These are phyloP conservation scores for Rhizopogon vulgaris DNA, from an alignment of 768 basidiomycete species.

Conservation along the genomic window DNA sequence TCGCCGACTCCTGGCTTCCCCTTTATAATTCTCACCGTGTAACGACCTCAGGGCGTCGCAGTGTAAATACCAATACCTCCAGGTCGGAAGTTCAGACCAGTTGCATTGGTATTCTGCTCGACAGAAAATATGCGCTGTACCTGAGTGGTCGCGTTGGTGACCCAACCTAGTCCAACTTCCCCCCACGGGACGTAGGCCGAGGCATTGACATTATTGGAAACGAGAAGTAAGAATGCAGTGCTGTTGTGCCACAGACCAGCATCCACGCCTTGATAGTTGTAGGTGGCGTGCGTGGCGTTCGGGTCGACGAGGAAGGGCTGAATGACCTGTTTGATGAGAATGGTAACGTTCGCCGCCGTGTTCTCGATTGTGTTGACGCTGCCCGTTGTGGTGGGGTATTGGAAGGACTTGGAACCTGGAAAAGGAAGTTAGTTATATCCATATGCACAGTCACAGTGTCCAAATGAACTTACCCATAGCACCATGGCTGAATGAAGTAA, in stretches of 20 bases:
- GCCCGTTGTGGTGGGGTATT: constrained; percentile 19
- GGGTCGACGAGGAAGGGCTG: constrained; percentile 19
- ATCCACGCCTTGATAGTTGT: constrained; percentile 16
- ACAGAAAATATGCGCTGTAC: constrained; percentile 12
- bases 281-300: constrained; percentile 2
- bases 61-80: constrained; percentile 19
- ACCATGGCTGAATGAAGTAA: constrained; percentile 22
- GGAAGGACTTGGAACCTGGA: constrained; percentile 22
- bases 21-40: neutral
- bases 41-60: neutral
- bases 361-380: constrained; percentile 19
- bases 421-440: neutral
- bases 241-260: constrained; percentile 17
- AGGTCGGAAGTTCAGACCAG: constrained; percentile 12
- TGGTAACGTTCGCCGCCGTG: constrained; percentile 6
- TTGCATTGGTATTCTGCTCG: constrained; percentile 10
- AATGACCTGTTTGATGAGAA: constrained; percentile 2
- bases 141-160: constrained; percentile 14
- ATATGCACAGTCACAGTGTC: neutral
- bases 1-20: neutral
- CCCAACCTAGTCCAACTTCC: constrained; percentile 9
- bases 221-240: constrained; percentile 16
- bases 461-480: constrained; percentile 12
- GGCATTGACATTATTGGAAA: constrained; percentile 6
- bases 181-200: constrained; percentile 11